Percentiles rank a stretch among this genome's conserved stretches.
Evolutionary conservation across 164 flowering plant genomes (phyloP).

Genomic region (Stephania yunnanensis): DNA sequence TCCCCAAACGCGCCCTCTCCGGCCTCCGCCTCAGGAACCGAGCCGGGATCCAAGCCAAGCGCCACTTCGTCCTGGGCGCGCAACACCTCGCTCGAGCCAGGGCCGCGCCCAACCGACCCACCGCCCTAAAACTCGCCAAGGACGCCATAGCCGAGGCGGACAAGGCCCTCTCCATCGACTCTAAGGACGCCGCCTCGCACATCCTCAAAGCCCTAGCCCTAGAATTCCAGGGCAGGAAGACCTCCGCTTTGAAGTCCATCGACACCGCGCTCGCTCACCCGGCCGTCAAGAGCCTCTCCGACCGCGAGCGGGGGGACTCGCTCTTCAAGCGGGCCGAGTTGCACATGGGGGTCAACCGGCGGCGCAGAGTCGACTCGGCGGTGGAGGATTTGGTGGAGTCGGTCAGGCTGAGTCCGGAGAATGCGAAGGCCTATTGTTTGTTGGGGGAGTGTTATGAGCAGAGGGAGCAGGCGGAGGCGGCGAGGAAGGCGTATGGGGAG

Average conservation of each 20-base stretch:
- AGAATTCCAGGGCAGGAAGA: slow-evolving; percentile 51
- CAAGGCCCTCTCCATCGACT: slow-evolving; percentile 56
- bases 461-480: slow-evolving; percentile 59
- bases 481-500: slow-evolving; percentile 45
- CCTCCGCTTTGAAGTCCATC: slow-evolving; percentile 60
- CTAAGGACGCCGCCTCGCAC: slow-evolving; percentile 80
- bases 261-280: slow-evolving; percentile 62
- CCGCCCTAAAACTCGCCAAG: slow-evolving; percentile 38
- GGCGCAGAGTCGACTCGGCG: slow-evolving; percentile 51
- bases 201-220: slow-evolving; percentile 72
- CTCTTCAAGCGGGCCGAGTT: slow-evolving; percentile 69
- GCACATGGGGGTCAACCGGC: slow-evolving; percentile 35
- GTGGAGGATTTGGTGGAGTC: slow-evolving; percentile 52
- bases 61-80: slow-evolving; percentile 86
- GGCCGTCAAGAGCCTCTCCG: slow-evolving; percentile 47
- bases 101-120: slow-evolving; percentile 30
- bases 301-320: slow-evolving; percentile 61
- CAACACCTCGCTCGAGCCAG: slow-evolving; percentile 66
- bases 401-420: slow-evolving; percentile 38
- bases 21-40: slow-evolving; percentile 38
- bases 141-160: slow-evolving; percentile 61
- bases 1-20: slow-evolving; percentile 42
- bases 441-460: slow-evolving; percentile 67
- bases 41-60: slow-evolving; percentile 47
- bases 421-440: slow-evolving; percentile 43